Percentiles rank a stretch among this genome's conserved stretches.
Evolutionary conservation across 208 protist species (phyloP).

Genomic region (Leishmania lainsoni): DNA sequence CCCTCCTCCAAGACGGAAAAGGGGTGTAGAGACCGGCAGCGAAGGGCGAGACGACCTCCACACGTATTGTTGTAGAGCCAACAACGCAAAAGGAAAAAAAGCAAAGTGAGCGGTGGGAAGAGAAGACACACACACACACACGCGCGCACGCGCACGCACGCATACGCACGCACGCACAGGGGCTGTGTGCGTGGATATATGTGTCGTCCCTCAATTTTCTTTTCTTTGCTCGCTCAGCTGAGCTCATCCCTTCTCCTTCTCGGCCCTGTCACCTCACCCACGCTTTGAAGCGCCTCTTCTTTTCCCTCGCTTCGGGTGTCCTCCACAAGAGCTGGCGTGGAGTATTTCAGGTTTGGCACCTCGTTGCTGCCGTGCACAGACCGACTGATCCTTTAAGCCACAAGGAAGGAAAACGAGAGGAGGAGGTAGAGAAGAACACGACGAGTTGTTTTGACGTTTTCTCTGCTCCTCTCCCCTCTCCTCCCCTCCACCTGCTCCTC

Average conservation of each 20-base stretch:
- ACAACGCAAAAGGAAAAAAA: conserved; percentile 5
- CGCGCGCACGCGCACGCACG: conserved; percentile 1
- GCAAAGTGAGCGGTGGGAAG: neutral
- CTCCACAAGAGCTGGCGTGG: neutral
- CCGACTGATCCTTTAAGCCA: neutral
- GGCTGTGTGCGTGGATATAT: too few relatives aligned
- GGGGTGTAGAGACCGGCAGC: too few relatives aligned
- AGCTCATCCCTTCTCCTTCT: conserved; percentile 1
- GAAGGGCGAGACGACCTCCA: too few relatives aligned
- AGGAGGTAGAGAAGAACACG: neutral
- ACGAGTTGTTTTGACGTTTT: neutral
- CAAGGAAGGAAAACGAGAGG: neutral
- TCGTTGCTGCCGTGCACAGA: neutral
- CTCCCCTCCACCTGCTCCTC: neutral
- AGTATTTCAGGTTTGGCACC: too few relatives aligned
- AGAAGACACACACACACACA: neutral
- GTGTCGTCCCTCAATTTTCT: neutral
- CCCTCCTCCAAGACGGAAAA: neutral
- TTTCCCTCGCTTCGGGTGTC: neutral
- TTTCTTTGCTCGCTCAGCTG: neutral
- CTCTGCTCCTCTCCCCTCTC: too few relatives aligned
- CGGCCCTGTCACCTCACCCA: neutral
- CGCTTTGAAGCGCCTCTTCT: neutral
- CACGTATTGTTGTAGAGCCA: neutral
- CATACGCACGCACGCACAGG: neutral